Evolutionary conservation across 495 filamentous ascomycete species (phyloP), one percentile per base, ranked within the genome.

Genomic region (Lindgomyces ingoldianus): DNA sequence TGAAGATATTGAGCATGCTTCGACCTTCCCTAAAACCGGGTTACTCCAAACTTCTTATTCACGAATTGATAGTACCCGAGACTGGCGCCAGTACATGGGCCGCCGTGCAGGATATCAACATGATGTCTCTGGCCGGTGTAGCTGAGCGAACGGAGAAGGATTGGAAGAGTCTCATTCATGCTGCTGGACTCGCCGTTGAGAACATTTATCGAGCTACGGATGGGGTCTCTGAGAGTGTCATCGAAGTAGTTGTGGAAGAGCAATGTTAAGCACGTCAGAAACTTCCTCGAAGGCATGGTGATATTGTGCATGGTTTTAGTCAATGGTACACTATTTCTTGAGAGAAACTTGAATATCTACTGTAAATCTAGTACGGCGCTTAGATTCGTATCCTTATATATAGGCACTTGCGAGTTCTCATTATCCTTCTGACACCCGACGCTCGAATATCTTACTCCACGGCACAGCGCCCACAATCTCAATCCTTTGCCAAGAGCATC

Each of bases 81-180:
- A n/a, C n/a, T n/a, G n/a, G n/a, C n/a, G n/a, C n/a, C n/a, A n/a
- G n/a, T n/a, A n/a, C n/a, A n/a, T n/a, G n/a, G n/a, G n/a, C n/a
- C n/a, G n/a, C n/a, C n/a, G n/a, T n/a, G n/a, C n/a, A n/a, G n/a
- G n/a, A n/a, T n/a, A n/a, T n/a, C n/a, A n/a, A n/a, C n/a, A n/a
- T n/a, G n/a, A n/a, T n/a, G n/a, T n/a, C n/a, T n/a, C n/a, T n/a
- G n/a, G n/a, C n/a, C n/a, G n/a, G n/a, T n/a, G n/a, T n/a, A n/a
- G n/a, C n/a, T n/a, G n/a, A n/a, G n/a, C n/a, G n/a, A n/a, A n/a
- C n/a, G n/a, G n/a, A n/a, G n/a, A n/a, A n/a, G n/a, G n/a, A n/a
- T n/a, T 6, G 69, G 74, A 26, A 62, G 78, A 0, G 60, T 79
- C 44, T 46, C 44, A 46, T 46, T 46, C 44, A 46, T 46, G 44